Conservation (phyloP, 345 rosid genomes). For the Punica granatum region DNA sequence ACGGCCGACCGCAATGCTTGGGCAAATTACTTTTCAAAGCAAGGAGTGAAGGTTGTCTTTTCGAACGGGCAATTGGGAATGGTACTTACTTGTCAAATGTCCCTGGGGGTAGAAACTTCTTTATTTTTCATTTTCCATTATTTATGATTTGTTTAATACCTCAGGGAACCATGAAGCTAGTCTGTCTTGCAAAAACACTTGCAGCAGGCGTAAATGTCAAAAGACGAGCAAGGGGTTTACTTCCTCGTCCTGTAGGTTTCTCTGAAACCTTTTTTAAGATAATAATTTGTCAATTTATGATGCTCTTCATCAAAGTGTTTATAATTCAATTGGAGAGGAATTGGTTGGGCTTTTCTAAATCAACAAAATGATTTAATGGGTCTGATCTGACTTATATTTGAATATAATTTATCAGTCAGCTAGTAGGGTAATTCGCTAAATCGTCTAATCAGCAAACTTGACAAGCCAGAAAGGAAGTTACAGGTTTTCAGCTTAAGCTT, state of each 20-base stretch:
- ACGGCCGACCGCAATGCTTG: constrained; percentile 82
- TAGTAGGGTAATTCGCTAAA: neutral
- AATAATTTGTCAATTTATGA: neutral
- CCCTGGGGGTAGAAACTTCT: neutral
- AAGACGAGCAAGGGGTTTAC: constrained; percentile 78
- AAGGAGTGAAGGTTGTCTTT: constrained; percentile 68
- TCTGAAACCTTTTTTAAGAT: neutral
- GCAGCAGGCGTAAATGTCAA: constrained; percentile 73
- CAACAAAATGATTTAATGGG: neutral
- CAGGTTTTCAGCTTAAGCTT: neutral
- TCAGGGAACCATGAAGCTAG: constrained; percentile 80
- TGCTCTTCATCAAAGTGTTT: neutral
- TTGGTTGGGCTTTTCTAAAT: neutral
- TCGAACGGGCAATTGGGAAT: constrained; percentile 74
- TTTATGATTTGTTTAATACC: constrained; percentile 11
- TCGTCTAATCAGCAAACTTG: neutral
- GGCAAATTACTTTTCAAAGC: constrained; percentile 78
- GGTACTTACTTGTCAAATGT: constrained; percentile 32
- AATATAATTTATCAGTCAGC: neutral
- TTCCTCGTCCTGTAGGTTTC: constrained; percentile 68
- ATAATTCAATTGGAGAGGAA: neutral
- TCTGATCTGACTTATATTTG: neutral
- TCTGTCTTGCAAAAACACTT: constrained; percentile 61
- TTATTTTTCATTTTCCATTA: constrained; percentile 7
- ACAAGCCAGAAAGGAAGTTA: neutral